Base-by-base conservation (phyloP, 2,329 filamentous ascomycete genomes). In the Trichoderma sp. region DNA sequence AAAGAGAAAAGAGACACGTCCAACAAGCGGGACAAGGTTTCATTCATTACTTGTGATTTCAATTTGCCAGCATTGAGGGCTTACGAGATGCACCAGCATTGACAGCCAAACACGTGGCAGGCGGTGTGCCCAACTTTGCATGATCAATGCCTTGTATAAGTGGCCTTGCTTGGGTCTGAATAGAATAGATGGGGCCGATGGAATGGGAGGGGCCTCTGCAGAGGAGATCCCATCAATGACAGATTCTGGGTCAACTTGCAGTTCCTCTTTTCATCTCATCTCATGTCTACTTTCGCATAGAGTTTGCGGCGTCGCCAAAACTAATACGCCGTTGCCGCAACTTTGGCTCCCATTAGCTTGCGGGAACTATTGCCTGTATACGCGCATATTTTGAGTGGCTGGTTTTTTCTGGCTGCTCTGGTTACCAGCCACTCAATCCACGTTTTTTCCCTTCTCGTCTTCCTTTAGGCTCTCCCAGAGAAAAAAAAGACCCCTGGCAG, bases 21-120 rank as follows among this genome's bases (percentile, higher is more conserved):
- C 41, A 45, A 45, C 41, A n/a, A 45, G 41, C 16, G 41, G 41
- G 41, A 45, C 41, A 45, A 18, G 16, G 38, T 18, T n/a, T n/a
- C n/a, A n/a, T n/a, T n/a, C 5, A 29, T 29, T 29, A 29, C 29
- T 29, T 6, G 29, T 6, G 29, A 29, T 29, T 29, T 33, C 29
- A n/a, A 33, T 29, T 38, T 33, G 45, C 8, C 29, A 56, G 59
- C 18, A 59, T n/a, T 45, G 41, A 45, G 31, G 31, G 6, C 50
- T 27, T 41, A n/a, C 24, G 31, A 29, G 33, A 66, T 67, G 45
- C 21, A 41, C 16, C 27, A 66, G 71, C 72, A 3, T 66, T 31
- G 56, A 56, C 56, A 69, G 64, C 27, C 8, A 56, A 56, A 75
- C 73, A 75, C 65, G 73, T 75, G 73, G 64, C 45, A 31, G 59